Conservation (phyloP, 768 basidiomycete genomes). For the Mycena metata region DNA sequence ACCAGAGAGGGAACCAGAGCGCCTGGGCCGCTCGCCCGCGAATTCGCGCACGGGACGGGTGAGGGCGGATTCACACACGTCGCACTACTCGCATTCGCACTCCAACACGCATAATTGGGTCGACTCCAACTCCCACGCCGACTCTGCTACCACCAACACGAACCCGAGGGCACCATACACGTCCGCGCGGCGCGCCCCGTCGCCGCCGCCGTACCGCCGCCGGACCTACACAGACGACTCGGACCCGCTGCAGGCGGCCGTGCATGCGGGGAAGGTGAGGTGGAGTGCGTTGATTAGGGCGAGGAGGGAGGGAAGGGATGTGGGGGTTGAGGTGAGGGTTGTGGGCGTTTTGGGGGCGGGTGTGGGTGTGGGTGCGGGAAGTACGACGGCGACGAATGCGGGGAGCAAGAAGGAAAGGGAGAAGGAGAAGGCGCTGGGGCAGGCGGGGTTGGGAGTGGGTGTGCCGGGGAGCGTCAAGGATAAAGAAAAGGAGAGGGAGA, state of each 20-base stretch:
- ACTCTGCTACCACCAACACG: neutral
- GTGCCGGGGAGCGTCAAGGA: neutral
- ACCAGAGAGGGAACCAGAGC: neutral
- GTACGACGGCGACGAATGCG: neutral
- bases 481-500: neutral
- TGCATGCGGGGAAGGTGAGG: constrained; percentile 61
- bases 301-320: constrained; percentile 48
- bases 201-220: constrained; percentile 41
- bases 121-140: neutral
- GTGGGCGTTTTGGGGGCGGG: constrained; percentile 48
- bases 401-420: neutral
- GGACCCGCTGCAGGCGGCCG: constrained; percentile 60
- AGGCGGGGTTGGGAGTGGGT: neutral
- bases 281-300: constrained; percentile 59
- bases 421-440: neutral
- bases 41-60: neutral
- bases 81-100: too few relatives aligned
- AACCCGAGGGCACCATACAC: too few relatives aligned
- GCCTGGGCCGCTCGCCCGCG: neutral
- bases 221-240: constrained; percentile 70
- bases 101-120: neutral
- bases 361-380: neutral
- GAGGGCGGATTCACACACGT: neutral
- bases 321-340: constrained; percentile 56
- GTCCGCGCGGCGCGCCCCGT: neutral